Evolutionary conservation across 2,329 filamentous ascomycete genomes (phyloP).

Genomic region (Ascochyta lentis): DNA sequence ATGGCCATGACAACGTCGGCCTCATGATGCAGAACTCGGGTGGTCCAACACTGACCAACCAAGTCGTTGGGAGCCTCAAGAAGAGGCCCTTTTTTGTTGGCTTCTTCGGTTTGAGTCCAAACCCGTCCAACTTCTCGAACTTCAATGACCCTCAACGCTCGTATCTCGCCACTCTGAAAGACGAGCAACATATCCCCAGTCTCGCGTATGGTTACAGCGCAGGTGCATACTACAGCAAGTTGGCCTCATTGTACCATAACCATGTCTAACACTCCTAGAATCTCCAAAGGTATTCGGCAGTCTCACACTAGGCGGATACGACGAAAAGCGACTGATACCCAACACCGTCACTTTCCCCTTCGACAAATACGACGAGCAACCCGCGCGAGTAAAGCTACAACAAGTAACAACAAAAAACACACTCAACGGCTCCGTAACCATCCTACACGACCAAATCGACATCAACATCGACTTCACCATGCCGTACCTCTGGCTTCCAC

Average conservation of each 20-base stretch:
- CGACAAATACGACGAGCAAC: conserved; percentile 19
- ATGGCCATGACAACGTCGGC: conserved; percentile 26
- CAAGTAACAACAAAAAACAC: conserved; percentile 27
- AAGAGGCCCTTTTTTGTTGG: conserved; percentile 25
- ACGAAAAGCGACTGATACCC: conserved; percentile 38
- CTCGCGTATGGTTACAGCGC: conserved; percentile 3
- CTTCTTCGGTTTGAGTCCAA: conserved; percentile 51
- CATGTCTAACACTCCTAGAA: neutral
- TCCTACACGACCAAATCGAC: conserved; percentile 9
- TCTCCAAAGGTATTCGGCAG: conserved; percentile 25
- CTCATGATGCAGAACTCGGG: conserved; percentile 39
- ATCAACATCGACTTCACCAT: conserved; percentile 49
- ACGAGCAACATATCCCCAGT: conserved; percentile 1
- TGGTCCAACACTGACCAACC: conserved; percentile 17
- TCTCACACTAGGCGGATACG: conserved; percentile 52
- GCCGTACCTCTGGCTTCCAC: conserved; percentile 42
- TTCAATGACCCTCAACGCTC: conserved; percentile 36
- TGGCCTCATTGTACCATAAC: neutral
- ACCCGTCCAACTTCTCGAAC: conserved; percentile 58
- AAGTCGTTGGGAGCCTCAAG: conserved; percentile 22
- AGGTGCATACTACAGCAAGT: conserved; percentile 1
- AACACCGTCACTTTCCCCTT: conserved; percentile 33
- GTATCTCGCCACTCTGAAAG: conserved; percentile 18
- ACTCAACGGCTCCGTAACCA: conserved; percentile 33
- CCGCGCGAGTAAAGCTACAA: neutral